Evolutionary conservation across 306 rosid genomes (phyloP).

Genomic region (Canavalia gladiata): DNA sequence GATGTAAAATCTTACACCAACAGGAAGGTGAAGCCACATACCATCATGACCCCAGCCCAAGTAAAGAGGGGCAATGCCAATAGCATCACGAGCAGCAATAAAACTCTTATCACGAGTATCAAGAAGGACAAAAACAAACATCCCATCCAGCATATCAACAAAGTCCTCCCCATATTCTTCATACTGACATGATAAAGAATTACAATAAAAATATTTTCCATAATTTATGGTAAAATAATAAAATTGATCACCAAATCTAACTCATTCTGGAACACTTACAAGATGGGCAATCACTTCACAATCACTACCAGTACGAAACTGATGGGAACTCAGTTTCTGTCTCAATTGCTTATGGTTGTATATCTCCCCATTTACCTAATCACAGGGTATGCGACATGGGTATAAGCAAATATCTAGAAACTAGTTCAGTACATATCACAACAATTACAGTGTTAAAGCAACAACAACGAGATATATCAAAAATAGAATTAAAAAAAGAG

Average conservation of each 20-base stretch:
- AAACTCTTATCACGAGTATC: slow-evolving; percentile 84
- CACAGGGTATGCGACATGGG: background rate
- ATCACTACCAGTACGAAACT: slow-evolving; percentile 91
- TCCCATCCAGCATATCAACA: slow-evolving; percentile 93
- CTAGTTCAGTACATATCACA: slow-evolving; percentile 1
- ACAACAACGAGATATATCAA: slow-evolving; percentile 26
- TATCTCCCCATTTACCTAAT: slow-evolving; percentile 96
- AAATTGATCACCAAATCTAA: slow-evolving; percentile 5
- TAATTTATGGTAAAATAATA: slow-evolving; percentile 20
- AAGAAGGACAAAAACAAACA: slow-evolving; percentile 94
- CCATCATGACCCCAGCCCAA: slow-evolving; percentile 99
- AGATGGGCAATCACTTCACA: slow-evolving; percentile 99
- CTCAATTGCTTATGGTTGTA: slow-evolving; percentile 87
- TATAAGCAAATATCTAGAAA: slow-evolving; percentile 31
- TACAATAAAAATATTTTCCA: slow-evolving; percentile 8
- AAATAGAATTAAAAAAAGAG: background rate
- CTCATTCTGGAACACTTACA: slow-evolving; percentile 65
- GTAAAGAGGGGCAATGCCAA: slow-evolving; percentile 92
- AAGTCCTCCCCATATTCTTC: slow-evolving; percentile 96
- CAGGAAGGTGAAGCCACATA: slow-evolving; percentile 54
- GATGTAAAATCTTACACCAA: background rate
- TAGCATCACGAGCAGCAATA: slow-evolving; percentile 95
- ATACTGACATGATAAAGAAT: slow-evolving; percentile 66
- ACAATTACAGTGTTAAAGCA: slow-evolving; percentile 1
- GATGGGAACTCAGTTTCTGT: slow-evolving; percentile 72